Base-by-base conservation (phyloP, 2,329 filamentous ascomycete genomes). In the Trichoderma koningii region DNA sequence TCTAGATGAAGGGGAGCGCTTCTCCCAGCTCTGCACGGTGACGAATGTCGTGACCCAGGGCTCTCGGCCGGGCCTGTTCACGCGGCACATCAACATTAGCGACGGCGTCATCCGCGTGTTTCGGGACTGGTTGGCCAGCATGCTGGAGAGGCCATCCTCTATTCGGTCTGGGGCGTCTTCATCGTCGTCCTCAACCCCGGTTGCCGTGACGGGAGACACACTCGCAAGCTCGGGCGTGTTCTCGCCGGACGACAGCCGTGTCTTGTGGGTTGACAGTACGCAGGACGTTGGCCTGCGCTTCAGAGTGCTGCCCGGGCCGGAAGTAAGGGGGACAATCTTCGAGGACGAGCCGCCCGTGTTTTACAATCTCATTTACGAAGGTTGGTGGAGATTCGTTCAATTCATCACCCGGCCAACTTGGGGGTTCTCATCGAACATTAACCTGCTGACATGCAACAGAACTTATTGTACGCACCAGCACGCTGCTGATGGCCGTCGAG, bases 311-410 rank as follows among this genome's bases (percentile, higher is more conserved):
- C 68, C 66, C 44, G 70, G 66, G 14, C 68, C 69, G n/a, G 70
- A 69, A n/a, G 72, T 76, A 74, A 71, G 80, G 42, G 77, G 79
- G 65, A 85, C 87, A 1, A 74, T 90, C 15, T 77, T 91, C 10
- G 84, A 88, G 57, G 87, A 91, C 62, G 87, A 92, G 52, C 76
- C 84, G n/a, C 82, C 88, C 3, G 85, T 91, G 10, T 86, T 82
- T 62, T 95, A 92, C 73, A 83, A 83, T 50, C 79, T 95, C 30
- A 85, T 90, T 64, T 90, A 91, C 71, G 82, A 91, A 83, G 88
- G 90, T 92, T 78, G 66, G 82, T 73, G 51, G 19, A 12, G 34
- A 19, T 12, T 38, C 50, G 26, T 47, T 26, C 21, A 48, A n/a
- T 5, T 30, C 23, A 38, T 45, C 5, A 7, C 10, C 23, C 5